phyloP scores from a whole-genome alignment of 1,284 basidiomycete genomes.

The Tilletia indica region DNA sequence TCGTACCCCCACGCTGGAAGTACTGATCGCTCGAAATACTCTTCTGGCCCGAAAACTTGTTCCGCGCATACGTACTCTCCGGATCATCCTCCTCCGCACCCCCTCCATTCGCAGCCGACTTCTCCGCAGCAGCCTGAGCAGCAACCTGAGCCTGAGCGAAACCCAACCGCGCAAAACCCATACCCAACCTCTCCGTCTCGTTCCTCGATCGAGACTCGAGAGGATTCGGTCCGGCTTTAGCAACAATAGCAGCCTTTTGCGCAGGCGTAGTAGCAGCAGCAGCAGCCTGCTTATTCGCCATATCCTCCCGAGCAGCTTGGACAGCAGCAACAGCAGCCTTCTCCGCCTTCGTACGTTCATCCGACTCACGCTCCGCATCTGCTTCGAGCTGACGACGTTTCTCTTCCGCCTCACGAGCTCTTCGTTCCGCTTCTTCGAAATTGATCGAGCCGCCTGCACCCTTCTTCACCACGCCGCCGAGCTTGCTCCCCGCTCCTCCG shows the following conservation, averaged over 20 bases:
- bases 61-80: slow-evolving; percentile 72
- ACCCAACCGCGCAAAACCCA: slow-evolving; percentile 80
- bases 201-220: slow-evolving; percentile 35
- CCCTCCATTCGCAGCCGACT: slow-evolving; percentile 30
- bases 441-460: slow-evolving; percentile 39
- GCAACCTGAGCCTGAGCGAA: slow-evolving; percentile 59
- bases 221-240: slow-evolving; percentile 43
- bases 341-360: slow-evolving; percentile 23
- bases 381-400: slow-evolving; percentile 4
- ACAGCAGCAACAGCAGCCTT: slow-evolving; percentile 7
- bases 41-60: slow-evolving; percentile 89
- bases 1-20: slow-evolving; percentile 90
- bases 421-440: slow-evolving; percentile 52
- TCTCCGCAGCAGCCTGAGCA: slow-evolving; percentile 37
- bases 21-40: slow-evolving; percentile 90
- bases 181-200: slow-evolving; percentile 68
- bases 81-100: slow-evolving; percentile 25
- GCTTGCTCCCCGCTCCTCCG: slow-evolving; percentile 36
- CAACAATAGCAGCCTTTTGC: slow-evolving; percentile 15
- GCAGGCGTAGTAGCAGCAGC: slow-evolving; percentile 3
- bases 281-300: slow-evolving; percentile 8
- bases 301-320: slow-evolving; percentile 13
- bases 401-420: slow-evolving; percentile 49
- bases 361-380: slow-evolving; percentile 29
- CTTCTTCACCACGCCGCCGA: slow-evolving; percentile 43